Percentiles rank a stretch among this genome's conserved stretches.
phyloP scores from a whole-genome alignment of 768 basidiomycete species.

The Sporobolomyces pararoseus region DNA sequence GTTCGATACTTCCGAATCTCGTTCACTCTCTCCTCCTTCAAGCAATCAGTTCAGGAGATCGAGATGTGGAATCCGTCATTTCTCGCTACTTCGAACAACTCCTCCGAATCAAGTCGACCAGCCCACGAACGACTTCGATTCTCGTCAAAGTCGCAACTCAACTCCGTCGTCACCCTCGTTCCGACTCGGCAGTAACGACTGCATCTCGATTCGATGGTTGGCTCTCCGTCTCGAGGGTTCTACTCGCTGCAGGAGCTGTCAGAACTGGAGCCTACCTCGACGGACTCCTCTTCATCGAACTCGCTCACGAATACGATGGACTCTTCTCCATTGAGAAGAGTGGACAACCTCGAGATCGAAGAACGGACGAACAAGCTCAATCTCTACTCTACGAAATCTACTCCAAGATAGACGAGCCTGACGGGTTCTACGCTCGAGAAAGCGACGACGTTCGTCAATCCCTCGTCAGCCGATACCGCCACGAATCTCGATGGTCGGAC shows the following conservation, averaged over 20 bases:
- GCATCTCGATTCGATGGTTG: conserved; percentile 54
- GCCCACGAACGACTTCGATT: conserved; percentile 9
- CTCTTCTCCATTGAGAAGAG: conserved; percentile 19
- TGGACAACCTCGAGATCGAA: not conserved
- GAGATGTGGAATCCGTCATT: conserved; percentile 46
- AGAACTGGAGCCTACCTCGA: conserved; percentile 81
- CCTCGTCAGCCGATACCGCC: conserved; percentile 78
- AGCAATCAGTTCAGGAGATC: conserved; percentile 10
- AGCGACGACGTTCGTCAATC: conserved; percentile 72
- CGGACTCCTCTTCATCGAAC: conserved; percentile 80
- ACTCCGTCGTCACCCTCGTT: conserved; percentile 61
- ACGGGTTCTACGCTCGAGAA: conserved; percentile 93
- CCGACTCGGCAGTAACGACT: conserved; percentile 56
- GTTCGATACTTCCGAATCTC: conserved; percentile 67
- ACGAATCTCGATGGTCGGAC: conserved; percentile 87
- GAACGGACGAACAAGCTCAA: conserved; percentile 52
- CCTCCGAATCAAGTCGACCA: conserved; percentile 51
- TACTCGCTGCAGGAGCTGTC: conserved; percentile 70
- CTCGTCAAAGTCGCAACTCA: conserved; percentile 75
- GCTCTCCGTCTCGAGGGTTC: conserved; percentile 69
- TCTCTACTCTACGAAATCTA: conserved; percentile 86
- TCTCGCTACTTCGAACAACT: conserved; percentile 59
- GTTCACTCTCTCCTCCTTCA: conserved; percentile 62
- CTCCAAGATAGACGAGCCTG: conserved; percentile 91
- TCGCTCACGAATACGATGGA: conserved; percentile 59